Base-by-base conservation (phyloP, 2,329 filamentous ascomycete species). In the Penicillium sp. region DNA sequence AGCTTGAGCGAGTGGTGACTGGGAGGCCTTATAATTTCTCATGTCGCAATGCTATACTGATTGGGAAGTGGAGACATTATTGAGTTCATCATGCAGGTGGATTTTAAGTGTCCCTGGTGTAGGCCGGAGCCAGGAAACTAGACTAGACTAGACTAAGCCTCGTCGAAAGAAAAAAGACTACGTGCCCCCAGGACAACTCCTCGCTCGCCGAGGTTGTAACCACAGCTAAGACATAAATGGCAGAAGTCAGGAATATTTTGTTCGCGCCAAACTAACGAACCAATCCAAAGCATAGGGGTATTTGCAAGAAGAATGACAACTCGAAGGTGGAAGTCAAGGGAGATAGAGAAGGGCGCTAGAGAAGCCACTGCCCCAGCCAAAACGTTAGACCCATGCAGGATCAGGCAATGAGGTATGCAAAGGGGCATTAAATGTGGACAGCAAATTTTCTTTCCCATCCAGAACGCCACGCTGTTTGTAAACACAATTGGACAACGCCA, bases 391-490 rank as follows among this genome's bases (percentile, higher is more conserved):
- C 34, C 52, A 22, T 34, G 37, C 15, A 39, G n/a, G n/a, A 52
- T 39, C 17, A 28, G 22, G 25, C 14, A 12, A 52, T 25, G 20
- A 20, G 37, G 11, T 8, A 35, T 20, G 35, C 45, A 54, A 42
- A 48, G 25, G 25, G 22, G 53, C 17, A 58, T 12, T 15, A 50
- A 57, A 57, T 61, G 58, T 54, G 54, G 54, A 55, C 50, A 54
- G 47, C 49, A 28, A 45, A 4, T 54, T 63, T 62, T 65, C 61
- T 60, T 61, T 60, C 48, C 47, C 50, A 58, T 61, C 59, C 61
- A 42, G 59, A 63, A 57, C 66, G 66, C 66, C 66, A 47, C 57
- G 65, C 66, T 67, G 7, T 57, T 55, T 60, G 35, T 10, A 25
- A 60, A 59, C 57, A n/a, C 15, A 61, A 48, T 25, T 25, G 51